A percentile compares a stretch with the other conserved stretches of the same genome.
phyloP scores from a whole-genome alignment of 306 rosid species.

The Herpetospermum pedunculosum region DNA sequence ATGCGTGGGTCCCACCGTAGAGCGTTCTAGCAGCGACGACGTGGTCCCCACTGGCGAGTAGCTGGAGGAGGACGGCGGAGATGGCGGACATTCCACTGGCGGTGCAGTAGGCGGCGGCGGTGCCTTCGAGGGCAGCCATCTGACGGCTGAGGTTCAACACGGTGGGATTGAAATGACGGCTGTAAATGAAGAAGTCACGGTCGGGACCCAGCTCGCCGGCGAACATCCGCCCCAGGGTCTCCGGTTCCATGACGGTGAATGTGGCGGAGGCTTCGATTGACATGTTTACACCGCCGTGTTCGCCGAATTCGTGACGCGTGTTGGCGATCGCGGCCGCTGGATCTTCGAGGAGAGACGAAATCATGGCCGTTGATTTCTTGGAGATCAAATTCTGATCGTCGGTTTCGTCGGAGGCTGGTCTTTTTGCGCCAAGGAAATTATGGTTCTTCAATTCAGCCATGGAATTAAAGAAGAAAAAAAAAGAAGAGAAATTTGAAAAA shows the following conservation, averaged over 20 bases:
- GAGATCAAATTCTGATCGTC: slow-evolving; percentile 10
- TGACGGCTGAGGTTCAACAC: slow-evolving; percentile 74
- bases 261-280: slow-evolving; percentile 98
- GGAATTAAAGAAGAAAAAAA: not conserved
- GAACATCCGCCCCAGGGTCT: slow-evolving; percentile 81
- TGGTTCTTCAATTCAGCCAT: slow-evolving; percentile 37
- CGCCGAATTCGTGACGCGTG: slow-evolving; percentile 88
- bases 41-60: slow-evolving; percentile 51
- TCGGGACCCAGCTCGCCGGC: slow-evolving; percentile 84
- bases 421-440: slow-evolving; percentile 21
- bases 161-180: slow-evolving; percentile 97
- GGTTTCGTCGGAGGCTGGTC: slow-evolving; percentile 20
- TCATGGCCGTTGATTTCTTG: slow-evolving; percentile 31
- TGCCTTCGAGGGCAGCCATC: slow-evolving; percentile 85
- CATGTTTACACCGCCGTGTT: slow-evolving; percentile 98
- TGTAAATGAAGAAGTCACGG: slow-evolving; percentile 78
- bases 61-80: slow-evolving; percentile 46
- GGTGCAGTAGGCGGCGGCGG: slow-evolving; percentile 95
- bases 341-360: slow-evolving; percentile 14
- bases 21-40: slow-evolving; percentile 49
- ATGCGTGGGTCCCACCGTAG: slow-evolving; percentile 92
- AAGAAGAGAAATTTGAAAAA: no score
- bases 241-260: slow-evolving; percentile 97
- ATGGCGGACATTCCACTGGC: slow-evolving; percentile 92
- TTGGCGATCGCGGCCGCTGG: slow-evolving; percentile 68